A percentile compares a stretch with the other conserved stretches of the same genome.
Evolutionary conservation across 1,284 basidiomycete genomes (phyloP).

Genomic region (Marasmius oreades): DNA sequence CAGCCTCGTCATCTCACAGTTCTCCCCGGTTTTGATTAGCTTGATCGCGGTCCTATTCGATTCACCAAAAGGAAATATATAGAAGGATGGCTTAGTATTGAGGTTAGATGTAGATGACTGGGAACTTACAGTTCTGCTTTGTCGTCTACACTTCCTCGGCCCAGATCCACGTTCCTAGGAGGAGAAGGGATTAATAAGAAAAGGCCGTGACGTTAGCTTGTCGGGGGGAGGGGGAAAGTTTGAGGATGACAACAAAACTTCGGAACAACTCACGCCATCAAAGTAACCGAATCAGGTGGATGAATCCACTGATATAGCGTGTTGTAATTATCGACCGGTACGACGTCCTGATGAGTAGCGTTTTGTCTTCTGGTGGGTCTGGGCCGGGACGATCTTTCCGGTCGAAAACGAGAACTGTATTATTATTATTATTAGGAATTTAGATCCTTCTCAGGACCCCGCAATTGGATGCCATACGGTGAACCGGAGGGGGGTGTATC

Average conservation of each 20-base stretch:
- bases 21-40: conserved; percentile 35
- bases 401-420: conserved; percentile 62
- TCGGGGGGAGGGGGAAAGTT: no score
- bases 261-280: conserved; percentile 31
- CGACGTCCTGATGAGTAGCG: conserved; percentile 58
- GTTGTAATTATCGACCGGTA: conserved; percentile 51
- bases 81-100: no score
- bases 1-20: no score
- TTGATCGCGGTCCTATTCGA: conserved; percentile 34
- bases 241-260: not conserved
- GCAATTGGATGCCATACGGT: no score
- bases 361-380: conserved; percentile 42
- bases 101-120: no score
- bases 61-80: no score
- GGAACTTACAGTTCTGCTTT: no score
- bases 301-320: conserved; percentile 49
- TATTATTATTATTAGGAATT: no score
- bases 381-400: conserved; percentile 47
- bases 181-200: not conserved
- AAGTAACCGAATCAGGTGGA: conserved; percentile 47
- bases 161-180: conserved; percentile 51
- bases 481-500: conserved; percentile 32
- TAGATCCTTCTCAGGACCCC: no score
- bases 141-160: conserved; percentile 56
- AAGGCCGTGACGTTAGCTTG: no score